Conservation (phyloP, 176 grass and related monocot species). For the Typha latifolia region DNA sequence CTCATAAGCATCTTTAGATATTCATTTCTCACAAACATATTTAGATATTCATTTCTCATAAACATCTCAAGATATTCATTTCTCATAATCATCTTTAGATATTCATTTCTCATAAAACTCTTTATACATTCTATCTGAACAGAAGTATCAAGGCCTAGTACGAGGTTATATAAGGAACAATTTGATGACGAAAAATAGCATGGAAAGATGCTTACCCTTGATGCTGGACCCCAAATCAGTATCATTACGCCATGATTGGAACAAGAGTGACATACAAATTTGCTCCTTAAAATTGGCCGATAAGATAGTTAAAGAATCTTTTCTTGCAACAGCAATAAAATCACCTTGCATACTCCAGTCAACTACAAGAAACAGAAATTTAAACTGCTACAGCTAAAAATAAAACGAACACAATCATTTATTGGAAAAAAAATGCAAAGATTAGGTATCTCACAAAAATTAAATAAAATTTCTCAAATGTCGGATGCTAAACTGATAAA, state of each 20-base stretch:
- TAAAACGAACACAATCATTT: conserved; percentile 4
- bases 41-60: too few relatives aligned
- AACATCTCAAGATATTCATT: too few relatives aligned
- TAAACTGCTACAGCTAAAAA: conserved; percentile 7
- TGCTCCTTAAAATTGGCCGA: conserved; percentile 60
- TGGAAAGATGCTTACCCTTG: conserved; percentile 43
- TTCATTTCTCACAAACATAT: too few relatives aligned
- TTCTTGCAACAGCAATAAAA: conserved; percentile 62
- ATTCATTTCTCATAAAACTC: too few relatives aligned
- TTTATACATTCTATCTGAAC: too few relatives aligned
- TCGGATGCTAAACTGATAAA: too few relatives aligned
- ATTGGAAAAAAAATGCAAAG: conserved; percentile 4
- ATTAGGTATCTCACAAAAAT: neutral
- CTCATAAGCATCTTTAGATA: too few relatives aligned
- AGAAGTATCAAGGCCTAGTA: too few relatives aligned
- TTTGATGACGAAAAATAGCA: neutral
- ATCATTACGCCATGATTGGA: conserved; percentile 51
- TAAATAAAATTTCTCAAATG: neutral
- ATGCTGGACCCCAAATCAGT: conserved; percentile 44
- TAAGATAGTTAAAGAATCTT: conserved; percentile 56
- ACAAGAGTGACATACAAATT: conserved; percentile 58
- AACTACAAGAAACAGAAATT: conserved; percentile 34
- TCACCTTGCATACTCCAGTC: conserved; percentile 59
- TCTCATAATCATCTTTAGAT: too few relatives aligned
- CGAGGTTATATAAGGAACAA: too few relatives aligned